Base-by-base conservation (phyloP, 768 basidiomycete species). In the Pisolithus sp. region DNA sequence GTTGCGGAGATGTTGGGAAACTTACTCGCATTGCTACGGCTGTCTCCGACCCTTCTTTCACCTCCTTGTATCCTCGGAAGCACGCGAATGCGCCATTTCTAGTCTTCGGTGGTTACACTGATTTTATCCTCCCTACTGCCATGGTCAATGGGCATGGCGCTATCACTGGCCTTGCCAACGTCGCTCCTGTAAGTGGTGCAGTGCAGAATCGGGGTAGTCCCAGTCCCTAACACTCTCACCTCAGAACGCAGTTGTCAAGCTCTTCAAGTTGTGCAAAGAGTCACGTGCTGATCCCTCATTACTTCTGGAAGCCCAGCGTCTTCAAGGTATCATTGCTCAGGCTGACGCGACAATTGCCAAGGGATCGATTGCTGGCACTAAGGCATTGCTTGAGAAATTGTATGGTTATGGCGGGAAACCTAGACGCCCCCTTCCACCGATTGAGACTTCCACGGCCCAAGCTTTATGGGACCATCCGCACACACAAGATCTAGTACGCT, bases 1-100 rank as follows among this genome's bases (percentile, higher is more conserved):
- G 89, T 40, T 95, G 93, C 61, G 92, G 89, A 26, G 90, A 88
- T 61, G 89, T 96, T 55, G 93, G 93, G 46, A 94, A 94, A 69
- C 76, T 94, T 59, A 89, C 89, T 26, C 79, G 93, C 59, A 86
- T 94, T 57, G 82, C 85, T 46, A 83, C 84, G 41, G 72, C 76
- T 9, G 79, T 89, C 7, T 78, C 86, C 13, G 70, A 72, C 31
- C 65, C 79, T 7, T 65, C 71, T 5, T 93, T 92, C 69, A 56
- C 68, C 17, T 64, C 75, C 26, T 61, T 69, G 31, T 73, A 85
- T 68, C 89, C 91, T 41, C 84, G 89, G 63, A 84, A 80, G 70
- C 79, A 81, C 61, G 62, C 73, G 20, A 68, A 75, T 26, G 79
- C 80, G 0, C 83, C 85, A 17, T 95, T 96, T 75, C 71, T 93